Base-by-base conservation (phyloP, 2,329 filamentous ascomycete species). In the Cladosporium sp. region DNA sequence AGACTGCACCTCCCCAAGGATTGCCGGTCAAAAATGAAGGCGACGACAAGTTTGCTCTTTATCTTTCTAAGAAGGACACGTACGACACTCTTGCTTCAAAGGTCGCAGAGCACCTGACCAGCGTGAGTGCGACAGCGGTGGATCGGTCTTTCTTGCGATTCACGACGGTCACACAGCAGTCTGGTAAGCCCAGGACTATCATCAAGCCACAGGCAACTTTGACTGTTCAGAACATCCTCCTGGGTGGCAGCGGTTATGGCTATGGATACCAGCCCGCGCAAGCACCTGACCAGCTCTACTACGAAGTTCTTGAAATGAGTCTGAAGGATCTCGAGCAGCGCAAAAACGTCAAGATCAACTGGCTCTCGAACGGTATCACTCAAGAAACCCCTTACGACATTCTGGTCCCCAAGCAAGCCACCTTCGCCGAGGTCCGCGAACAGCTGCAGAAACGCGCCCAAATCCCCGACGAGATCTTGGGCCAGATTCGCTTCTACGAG, bases 261-360 rank as follows among this genome's bases (percentile, higher is more conserved):
- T 90, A 92, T 71, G 85, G 90, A 60, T 91, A 88, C 71, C 86
- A 86, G 67, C 77, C 81, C 65, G 88, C 85, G 36, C 80, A 85
- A 24, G 70, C 74, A 26, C 68, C 73, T 15, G 94, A 98, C 78
- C 87, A 90, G 0, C 83, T 99, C 62, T 98, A 90, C 78, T 99
- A 93, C 75, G 95, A 99, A 77, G 87, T 98, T 32, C 82, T 99
- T 49, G 95, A 99, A 69, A 96, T 97, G 83, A 97, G 92, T 73
- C 81, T 99, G 57, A 91, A 92, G 28, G 96, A 99, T 78, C 84
- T 96, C 52, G 95, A 99, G 75, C 95, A 92, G 65, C 95, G 96
- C 82, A 97, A 96, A 82, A 87, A 83, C 66, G 82, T 98, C 69
- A 94, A 92, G 77, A 81, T 99, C 58, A 91, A 85, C 1, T 94